Base-by-base conservation (phyloP, 1,284 basidiomycete species). In the Boletus mariae region DNA sequence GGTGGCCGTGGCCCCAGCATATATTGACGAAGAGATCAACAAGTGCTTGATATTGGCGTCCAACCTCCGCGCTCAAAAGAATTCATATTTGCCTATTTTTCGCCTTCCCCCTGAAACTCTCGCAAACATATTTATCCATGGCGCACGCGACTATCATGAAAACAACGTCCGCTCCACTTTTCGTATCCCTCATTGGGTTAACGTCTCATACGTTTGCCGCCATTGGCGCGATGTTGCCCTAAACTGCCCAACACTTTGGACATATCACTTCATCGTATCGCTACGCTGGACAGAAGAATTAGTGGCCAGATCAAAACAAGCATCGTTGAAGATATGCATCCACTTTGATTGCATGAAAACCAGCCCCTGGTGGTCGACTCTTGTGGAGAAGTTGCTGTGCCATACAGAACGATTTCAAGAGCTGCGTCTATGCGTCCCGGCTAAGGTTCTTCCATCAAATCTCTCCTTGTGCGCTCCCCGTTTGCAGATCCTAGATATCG, bases 381-480 rank as follows among this genome's bases (percentile, higher is more conserved):
- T 28, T n/a, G 4, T 38, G n/a, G 35, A 38, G 26, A 44, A 44
- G 28, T 47, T 29, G 35, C 15, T 38, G n/a, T 3, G 3, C 5
- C 37, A 38, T 20, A 5, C 20, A 25, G 38, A 20, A 41, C 38
- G 20, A 7, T 13, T 41, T 11, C 20, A 41, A 48, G 38, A 48
- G 7, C 38, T 48, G 12, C 17, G 28, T 20, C 5, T 41, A 7
- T 2, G 0, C 3, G 17, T 31, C 17, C 17, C 17, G 3, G 4
- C 10, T 8, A 25, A 1, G 11, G 20, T 53, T n/a, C 13, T 55
- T 3, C 17, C 45, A 15, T 13, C 29, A 28, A 47, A 32, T 20
- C 45, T 62, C n/a, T 48, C 55, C 20, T 46, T 45, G 4, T 13
- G 15, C 3, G 58, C 53, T 11, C 23, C 38, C 12, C 45, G 20